Evolutionary conservation across 345 rosid species (phyloP).

Genomic region (Eucalyptus sp.): DNA sequence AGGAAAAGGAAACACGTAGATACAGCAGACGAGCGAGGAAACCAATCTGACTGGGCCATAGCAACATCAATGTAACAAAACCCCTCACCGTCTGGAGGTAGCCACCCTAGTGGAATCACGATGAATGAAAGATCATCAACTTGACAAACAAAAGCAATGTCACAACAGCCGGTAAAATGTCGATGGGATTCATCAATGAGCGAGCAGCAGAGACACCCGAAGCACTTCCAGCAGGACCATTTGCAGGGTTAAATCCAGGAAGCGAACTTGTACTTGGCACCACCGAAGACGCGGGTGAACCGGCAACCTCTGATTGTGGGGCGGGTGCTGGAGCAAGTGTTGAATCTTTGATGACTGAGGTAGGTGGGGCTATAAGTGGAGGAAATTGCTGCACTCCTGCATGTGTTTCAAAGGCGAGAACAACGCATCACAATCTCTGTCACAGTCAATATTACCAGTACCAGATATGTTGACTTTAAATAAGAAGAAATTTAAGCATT

Average conservation of each 20-base stretch:
- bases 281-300: slow-evolving; percentile 28
- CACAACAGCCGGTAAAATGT: slow-evolving; percentile 1
- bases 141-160: slow-evolving; percentile 7
- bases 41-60: neutral
- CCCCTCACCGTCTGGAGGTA: neutral
- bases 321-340: slow-evolving; percentile 56
- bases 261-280: slow-evolving; percentile 48
- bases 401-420: neutral
- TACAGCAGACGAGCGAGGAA: neutral
- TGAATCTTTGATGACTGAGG: slow-evolving; percentile 35
- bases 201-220: slow-evolving; percentile 36
- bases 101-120: slow-evolving; percentile 6
- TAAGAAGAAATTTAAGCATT: neutral
- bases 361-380: slow-evolving; percentile 70
- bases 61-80: neutral
- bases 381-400: slow-evolving; percentile 73
- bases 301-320: slow-evolving; percentile 22
- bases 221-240: slow-evolving; percentile 46
- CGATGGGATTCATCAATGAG: slow-evolving; percentile 11
- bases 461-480: neutral
- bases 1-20: neutral
- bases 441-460: neutral
- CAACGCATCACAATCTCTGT: neutral
- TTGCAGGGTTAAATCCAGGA: slow-evolving; percentile 42
- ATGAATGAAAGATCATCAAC: slow-evolving; percentile 5